Base-by-base conservation (phyloP, 2,329 filamentous ascomycete species). In the Chaetomiaceae sp. region DNA sequence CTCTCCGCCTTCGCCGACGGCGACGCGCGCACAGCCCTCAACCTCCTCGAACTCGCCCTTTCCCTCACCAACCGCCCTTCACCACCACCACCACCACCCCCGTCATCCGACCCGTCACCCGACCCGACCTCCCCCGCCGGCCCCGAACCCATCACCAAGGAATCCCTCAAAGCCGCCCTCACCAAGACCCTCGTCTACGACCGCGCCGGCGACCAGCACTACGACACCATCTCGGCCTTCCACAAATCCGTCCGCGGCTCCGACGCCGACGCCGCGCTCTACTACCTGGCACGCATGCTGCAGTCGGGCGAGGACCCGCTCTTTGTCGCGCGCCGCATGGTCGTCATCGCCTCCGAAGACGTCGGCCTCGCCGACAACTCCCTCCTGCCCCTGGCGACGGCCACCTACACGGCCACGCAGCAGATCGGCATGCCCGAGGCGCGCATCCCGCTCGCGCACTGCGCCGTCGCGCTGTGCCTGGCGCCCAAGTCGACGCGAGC, bases 111-210 rank as follows among this genome's bases (percentile, higher is more conserved):
- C n/a, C n/a, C n/a, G n/a, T n/a, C n/a, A n/a, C n/a, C n/a, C n/a
- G n/a, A n/a, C n/a, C n/a, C n/a, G n/a, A n/a, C n/a, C n/a, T n/a
- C n/a, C n/a, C n/a, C 27, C 38, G 18, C 27, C 9, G 52, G 49
- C 21, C 14, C 58, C n/a, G n/a, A 55, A 1, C 58, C 76, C 9
- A 84, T 87, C 58, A 94, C 89, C 0, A 82, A 86, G 57, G 84
- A 86, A 5, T 81, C 84, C 54, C 82, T 99, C 66, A 96, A 96
- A 66, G 76, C 83, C 1, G 81, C 87, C 2, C 77, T 99, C 9
- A 97, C 92, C 2, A 91, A 91, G 66, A 97, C 92, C 0, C 76
- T 97, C 1, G 90, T 97, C 13, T 97, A 97, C 71, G 94, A 99
- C 69, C 84, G 94, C 50, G 89, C 88, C 0, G 92, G 94, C 48